Base-by-base conservation (phyloP, 768 basidiomycete species). In the Megacollybia marginata region DNA sequence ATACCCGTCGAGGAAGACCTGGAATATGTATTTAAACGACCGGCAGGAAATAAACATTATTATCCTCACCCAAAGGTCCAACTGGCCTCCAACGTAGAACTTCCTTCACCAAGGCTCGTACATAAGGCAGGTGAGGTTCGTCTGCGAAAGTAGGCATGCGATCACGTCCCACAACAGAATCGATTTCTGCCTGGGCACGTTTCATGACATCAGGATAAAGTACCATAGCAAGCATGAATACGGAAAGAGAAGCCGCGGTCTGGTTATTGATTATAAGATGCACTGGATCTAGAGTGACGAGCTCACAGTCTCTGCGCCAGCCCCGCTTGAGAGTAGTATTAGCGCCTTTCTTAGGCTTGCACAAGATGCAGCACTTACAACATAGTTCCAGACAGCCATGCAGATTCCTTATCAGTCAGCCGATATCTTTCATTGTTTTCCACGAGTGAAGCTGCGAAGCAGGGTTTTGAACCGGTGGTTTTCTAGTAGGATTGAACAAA, bases 211-310 rank as follows among this genome's bases (percentile, higher is more conserved):
- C 53, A 5, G 57, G 62, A 47, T 58, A 48, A n/a, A 51, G 45
- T 5, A 56, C 48, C 57, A 62, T 63, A 6, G 58, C 60, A 7
- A 54, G 48, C 12, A 59, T 48, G 42, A 63, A 60, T 12, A 51
- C 53, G 16, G 35, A 42, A 7, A 63, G 45, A 0, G 52, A 51
- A 7, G 51, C 52, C 5, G 52, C 57, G 9, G 62, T 62, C 23
- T 28, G n/a, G n/a, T n/a, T n/a, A n/a, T n/a, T n/a, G n/a, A n/a
- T n/a, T n/a, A n/a, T n/a, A n/a, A n/a, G n/a, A n/a, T n/a, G n/a
- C n/a, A n/a, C n/a, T n/a, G n/a, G n/a, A n/a, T n/a, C n/a, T n/a
- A n/a, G n/a, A n/a, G n/a, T n/a, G n/a, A n/a, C n/a, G n/a, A n/a
- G n/a, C 38, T 15, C 8, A 28, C 23, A 13, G 44, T 45, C 5